Conservation (phyloP, 306 rosid genomes). For the Lathyrus tuberosus region DNA sequence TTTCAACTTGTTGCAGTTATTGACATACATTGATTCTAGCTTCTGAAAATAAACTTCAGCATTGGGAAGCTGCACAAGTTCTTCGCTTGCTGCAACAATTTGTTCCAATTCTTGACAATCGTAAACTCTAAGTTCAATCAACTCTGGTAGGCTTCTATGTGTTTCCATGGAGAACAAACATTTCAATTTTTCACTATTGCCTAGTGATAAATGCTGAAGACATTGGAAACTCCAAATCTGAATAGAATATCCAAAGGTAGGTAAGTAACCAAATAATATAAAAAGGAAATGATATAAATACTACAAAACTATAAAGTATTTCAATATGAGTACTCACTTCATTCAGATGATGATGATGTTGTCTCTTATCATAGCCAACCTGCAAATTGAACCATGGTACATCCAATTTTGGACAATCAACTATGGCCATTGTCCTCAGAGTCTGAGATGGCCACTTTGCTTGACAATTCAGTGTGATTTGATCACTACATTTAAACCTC, state of each 20-base stretch:
- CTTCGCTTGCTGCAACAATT: neutral
- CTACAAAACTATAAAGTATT: neutral
- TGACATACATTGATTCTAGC: neutral
- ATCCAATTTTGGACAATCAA: neutral
- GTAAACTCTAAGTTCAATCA: neutral
- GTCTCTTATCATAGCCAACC: too few species aligned
- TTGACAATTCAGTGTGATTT: neutral
- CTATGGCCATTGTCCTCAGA: neutral
- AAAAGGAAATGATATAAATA: neutral
- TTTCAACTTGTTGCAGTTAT: neutral
- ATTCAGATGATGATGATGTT: neutral
- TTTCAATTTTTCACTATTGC: neutral
- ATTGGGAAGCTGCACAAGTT: neutral
- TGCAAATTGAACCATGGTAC: too few species aligned
- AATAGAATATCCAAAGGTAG: neutral
- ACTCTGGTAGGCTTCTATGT: neutral
- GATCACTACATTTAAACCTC: too few species aligned
- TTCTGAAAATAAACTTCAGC: neutral
- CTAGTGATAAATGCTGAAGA: neutral
- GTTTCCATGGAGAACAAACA: neutral
- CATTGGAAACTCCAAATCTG: slow-evolving; percentile 4
- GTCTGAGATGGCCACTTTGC: neutral
- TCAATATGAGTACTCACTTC: neutral
- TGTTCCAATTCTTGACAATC: neutral
- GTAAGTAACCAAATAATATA: neutral